These are phyloP conservation scores for Brassica carinata DNA, from an alignment of 345 rosid genomes.

Conservation along the genomic window DNA sequence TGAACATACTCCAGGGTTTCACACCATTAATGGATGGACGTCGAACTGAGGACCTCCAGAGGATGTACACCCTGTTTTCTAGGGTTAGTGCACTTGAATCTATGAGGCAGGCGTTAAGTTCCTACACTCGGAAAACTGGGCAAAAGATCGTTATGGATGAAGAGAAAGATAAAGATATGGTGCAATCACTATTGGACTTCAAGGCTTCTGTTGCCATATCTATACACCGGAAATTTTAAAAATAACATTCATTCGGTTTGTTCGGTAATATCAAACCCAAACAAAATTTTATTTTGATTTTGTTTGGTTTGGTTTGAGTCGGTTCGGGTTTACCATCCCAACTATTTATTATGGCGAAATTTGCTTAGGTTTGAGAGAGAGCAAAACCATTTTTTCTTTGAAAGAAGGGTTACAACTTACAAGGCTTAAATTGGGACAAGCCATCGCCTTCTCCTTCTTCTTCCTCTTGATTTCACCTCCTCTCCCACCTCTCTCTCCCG, in stretches of 20 bases:
- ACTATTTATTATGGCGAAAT: background rate
- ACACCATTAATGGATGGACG: conserved; percentile 89
- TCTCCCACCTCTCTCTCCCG: background rate
- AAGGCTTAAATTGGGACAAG: conserved; percentile 20
- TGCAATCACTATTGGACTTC: conserved; percentile 76
- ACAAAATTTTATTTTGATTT: too few relatives aligned
- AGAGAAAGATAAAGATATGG: conserved; percentile 99
- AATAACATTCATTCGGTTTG: too few relatives aligned
- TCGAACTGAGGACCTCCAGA: conserved; percentile 84
- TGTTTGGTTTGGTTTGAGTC: too few relatives aligned
- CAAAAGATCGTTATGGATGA: conserved; percentile 90
- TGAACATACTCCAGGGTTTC: conserved; percentile 66
- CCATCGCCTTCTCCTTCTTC: conserved; percentile 36
- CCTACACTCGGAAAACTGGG: conserved; percentile 83
- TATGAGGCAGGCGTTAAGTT: conserved; percentile 75
- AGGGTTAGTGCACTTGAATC: conserved; percentile 88
- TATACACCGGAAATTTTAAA: too few relatives aligned
- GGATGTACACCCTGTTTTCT: conserved; percentile 76
- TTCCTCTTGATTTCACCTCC: conserved; percentile 3
- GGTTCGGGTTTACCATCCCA: too few relatives aligned
- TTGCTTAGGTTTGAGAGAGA: background rate
- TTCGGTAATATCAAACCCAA: too few relatives aligned
- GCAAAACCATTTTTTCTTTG: background rate
- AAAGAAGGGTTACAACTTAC: background rate
- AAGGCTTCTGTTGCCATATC: conserved; percentile 53